Evolutionary conservation across 2,329 filamentous ascomycete species (phyloP).

Genomic region (Fusarium humuli): DNA sequence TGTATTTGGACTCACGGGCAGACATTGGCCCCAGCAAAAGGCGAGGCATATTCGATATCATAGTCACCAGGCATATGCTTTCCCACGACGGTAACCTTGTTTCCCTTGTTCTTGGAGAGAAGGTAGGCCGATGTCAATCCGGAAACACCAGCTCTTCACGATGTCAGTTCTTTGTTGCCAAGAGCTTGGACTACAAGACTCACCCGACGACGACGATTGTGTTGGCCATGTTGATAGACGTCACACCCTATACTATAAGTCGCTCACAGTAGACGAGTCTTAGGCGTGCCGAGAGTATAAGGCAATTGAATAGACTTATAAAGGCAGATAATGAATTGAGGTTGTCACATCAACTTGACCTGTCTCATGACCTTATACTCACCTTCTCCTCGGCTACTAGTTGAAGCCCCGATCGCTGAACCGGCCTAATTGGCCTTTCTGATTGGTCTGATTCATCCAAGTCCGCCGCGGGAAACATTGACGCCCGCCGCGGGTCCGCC

Average conservation of each 20-base stretch:
- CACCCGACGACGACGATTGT: slow-evolving; percentile 53
- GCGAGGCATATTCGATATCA: slow-evolving; percentile 89
- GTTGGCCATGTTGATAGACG: slow-evolving; percentile 45
- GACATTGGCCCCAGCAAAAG: slow-evolving; percentile 88
- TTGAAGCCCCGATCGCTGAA: slow-evolving; percentile 33
- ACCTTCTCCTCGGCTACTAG: slow-evolving; percentile 14
- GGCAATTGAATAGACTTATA: not conserved
- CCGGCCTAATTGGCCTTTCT: slow-evolving; percentile 6
- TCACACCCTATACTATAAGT: not conserved
- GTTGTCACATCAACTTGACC: slow-evolving; percentile 11
- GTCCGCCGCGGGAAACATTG: not conserved
- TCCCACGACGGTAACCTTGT: slow-evolving; percentile 75
- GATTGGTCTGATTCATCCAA: slow-evolving; percentile 12
- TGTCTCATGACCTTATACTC: slow-evolving; percentile 13
- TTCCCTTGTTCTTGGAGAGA: slow-evolving; percentile 58
- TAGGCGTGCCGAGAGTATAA: not conserved
- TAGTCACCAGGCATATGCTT: slow-evolving; percentile 97
- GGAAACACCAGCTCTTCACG: slow-evolving; percentile 59
- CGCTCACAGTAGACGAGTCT: not conserved
- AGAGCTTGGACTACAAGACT: slow-evolving; percentile 18
- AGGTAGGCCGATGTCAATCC: slow-evolving; percentile 64
- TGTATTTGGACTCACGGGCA: slow-evolving; percentile 69
- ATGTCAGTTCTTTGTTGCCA: slow-evolving; percentile 6
- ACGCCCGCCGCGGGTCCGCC: slow-evolving; percentile 5
- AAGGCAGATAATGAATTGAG: slow-evolving; percentile 5